Evolutionary conservation across 2,329 filamentous ascomycete genomes (phyloP), one percentile per base, ranked within the genome.

Genomic region (Nothomitra cinnamomea): DNA sequence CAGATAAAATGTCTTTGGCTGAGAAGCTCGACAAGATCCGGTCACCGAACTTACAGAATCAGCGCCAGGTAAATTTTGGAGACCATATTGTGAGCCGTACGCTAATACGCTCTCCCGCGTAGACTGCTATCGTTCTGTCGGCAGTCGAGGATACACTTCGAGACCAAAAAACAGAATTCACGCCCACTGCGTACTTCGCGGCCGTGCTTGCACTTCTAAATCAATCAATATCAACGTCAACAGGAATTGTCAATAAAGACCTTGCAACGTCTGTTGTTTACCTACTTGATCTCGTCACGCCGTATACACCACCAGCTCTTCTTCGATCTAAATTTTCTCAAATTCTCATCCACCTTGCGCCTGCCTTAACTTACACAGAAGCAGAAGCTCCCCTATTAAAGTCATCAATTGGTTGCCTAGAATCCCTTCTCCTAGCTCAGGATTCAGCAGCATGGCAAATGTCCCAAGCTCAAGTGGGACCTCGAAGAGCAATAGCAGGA

Each of bases 11-110:
- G 71, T 79, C 80, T 68, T 72, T 96, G 64, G 81, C 85, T 67
- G 90, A 95, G 74, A 94, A 88, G 75, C 80, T 98, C 67, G 86
- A 90, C 72, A 95, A 94, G 78, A 95, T 96, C 69, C 86, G 92
- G 70, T 92, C 86, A 65, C 92, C 92, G 54, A 95, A 94, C 70
- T 80, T 95, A 63, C 87, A 96, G 69, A 95, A 86, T 67, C 89
- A 95, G 71, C 82, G 94, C 68, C 87, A 89, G 78, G 88, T 92
- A 72, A 60, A 73, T 66, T 35, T 32, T 19, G 4, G 32, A 49
- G 45, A 10, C 45, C 25, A 17, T 49, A 13, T 25, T 21, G n/a
- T 21, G 19, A 32, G 2, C 17, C 38, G 15, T 22, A 48, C 32
- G 52, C 42, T 43, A 13, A 51, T 42, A 19, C 17, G 13, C 22